Conservation (phyloP, 768 basidiomycete species). For the Suillus decipiens region DNA sequence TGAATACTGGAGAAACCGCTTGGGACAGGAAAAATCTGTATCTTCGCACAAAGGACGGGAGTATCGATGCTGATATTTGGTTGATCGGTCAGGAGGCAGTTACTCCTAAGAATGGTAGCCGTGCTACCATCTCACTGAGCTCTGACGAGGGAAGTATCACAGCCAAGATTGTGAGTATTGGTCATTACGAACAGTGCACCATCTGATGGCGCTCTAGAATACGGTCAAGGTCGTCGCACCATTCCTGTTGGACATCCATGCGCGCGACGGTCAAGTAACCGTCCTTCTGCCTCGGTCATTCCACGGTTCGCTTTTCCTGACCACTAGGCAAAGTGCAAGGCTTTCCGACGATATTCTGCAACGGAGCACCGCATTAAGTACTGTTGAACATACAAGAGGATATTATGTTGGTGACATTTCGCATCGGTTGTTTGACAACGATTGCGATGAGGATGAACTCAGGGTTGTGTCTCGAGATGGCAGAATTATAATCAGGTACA, state of each 20-base stretch:
- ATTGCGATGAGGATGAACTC: conserved; percentile 44
- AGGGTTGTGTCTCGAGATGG: conserved; percentile 39
- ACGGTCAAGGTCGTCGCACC: conserved; percentile 18
- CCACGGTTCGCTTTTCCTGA: conserved; percentile 39
- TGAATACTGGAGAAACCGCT: conserved; percentile 11
- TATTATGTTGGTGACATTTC: conserved; percentile 47
- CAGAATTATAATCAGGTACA: conserved; percentile 38
- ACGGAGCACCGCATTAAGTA: conserved; percentile 35
- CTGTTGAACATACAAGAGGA: conserved; percentile 32
- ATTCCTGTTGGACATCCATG: conserved; percentile 14
- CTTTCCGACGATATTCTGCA: conserved; percentile 35
- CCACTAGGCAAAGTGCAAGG: conserved; percentile 28
- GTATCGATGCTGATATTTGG: conserved; percentile 21
- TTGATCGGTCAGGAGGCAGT: conserved; percentile 25
- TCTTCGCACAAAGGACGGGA: conserved; percentile 18
- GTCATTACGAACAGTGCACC: not conserved
- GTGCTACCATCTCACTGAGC: conserved; percentile 11
- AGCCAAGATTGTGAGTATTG: conserved; percentile 16
- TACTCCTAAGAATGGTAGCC: not conserved
- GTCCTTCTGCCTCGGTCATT: conserved; percentile 43
- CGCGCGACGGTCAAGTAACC: conserved; percentile 35
- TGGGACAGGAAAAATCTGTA: conserved; percentile 17
- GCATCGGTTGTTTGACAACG: conserved; percentile 24
- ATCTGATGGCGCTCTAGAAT: conserved; percentile 6
- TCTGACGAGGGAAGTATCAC: conserved; percentile 17